Conservation (phyloP, 768 basidiomycete genomes). For the Amanita inopinata region DNA sequence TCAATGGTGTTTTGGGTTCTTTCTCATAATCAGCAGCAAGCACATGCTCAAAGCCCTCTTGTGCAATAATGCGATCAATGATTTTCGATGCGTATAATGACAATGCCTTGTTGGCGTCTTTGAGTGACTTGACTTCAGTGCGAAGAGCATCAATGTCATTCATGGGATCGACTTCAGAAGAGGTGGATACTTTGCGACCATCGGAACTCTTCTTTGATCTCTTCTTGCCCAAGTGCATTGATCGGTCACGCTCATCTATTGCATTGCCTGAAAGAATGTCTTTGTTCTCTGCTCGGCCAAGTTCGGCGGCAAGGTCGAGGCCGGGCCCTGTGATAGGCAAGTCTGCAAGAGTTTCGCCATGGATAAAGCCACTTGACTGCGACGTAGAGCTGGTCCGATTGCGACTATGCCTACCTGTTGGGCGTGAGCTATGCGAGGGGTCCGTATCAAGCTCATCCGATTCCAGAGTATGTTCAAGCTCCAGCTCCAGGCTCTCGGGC, state of each 20-base stretch:
- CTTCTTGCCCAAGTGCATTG: slow-evolving; percentile 37
- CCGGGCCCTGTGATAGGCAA: slow-evolving; percentile 84
- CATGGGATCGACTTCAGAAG: slow-evolving; percentile 31
- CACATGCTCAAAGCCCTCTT: slow-evolving; percentile 96
- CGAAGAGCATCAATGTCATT: slow-evolving; percentile 70
- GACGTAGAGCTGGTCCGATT: slow-evolving; percentile 48
- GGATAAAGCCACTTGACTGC: slow-evolving; percentile 18
- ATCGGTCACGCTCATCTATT: slow-evolving; percentile 41
- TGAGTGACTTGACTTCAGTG: slow-evolving; percentile 83
- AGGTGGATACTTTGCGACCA: slow-evolving; percentile 25
- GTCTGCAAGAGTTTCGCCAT: slow-evolving; percentile 78
- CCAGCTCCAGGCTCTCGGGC: slow-evolving; percentile 28
- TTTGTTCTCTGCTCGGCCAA: slow-evolving; percentile 87
- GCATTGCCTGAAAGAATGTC: slow-evolving; percentile 54
- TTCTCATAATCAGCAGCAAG: slow-evolving; percentile 87
- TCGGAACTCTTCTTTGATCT: slow-evolving; percentile 38
- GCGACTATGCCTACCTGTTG: slow-evolving; percentile 34
- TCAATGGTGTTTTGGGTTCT: slow-evolving; percentile 36
- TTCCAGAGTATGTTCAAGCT: slow-evolving; percentile 28
- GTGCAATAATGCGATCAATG: slow-evolving; percentile 91
- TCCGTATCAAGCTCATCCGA: slow-evolving; percentile 25
- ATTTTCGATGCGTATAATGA: slow-evolving; percentile 96
- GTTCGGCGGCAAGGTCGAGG: slow-evolving; percentile 83
- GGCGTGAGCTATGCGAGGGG: slow-evolving; percentile 30
- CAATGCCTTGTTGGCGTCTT: slow-evolving; percentile 92